Percentiles rank a stretch among this genome's conserved stretches.
These are phyloP conservation scores for Exophiala viscosa DNA, from an alignment of 2,329 filamentous ascomycete species.

Conservation along the genomic window DNA sequence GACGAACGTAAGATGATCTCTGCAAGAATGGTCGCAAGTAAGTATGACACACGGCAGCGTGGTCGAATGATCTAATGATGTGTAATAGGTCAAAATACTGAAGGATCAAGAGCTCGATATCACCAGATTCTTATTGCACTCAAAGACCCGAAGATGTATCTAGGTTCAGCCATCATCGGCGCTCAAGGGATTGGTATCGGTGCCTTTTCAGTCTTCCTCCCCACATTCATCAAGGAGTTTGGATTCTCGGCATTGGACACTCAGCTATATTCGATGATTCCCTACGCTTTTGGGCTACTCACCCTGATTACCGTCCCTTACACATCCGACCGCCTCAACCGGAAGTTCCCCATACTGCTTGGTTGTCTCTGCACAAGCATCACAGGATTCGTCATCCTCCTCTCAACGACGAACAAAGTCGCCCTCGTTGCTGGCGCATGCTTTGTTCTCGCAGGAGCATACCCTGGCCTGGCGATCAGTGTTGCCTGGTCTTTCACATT, in stretches of 20 bases:
- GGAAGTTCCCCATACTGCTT: slow-evolving; percentile 1
- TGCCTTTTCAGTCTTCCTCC: slow-evolving; percentile 13
- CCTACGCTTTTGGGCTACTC: slow-evolving; percentile 11
- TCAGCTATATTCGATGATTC: slow-evolving; percentile 12
- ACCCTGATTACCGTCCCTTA: slow-evolving; percentile 1
- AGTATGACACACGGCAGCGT: too few relatives aligned
- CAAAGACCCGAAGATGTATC: slow-evolving; percentile 11
- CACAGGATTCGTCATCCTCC: slow-evolving; percentile 6
- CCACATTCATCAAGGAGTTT: slow-evolving; percentile 16
- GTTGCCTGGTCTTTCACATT: slow-evolving; percentile 9
- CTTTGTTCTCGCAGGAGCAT: slow-evolving; percentile 7
- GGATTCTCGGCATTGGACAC: slow-evolving; percentile 15
- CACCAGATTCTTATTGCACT: slow-evolving; percentile 3
- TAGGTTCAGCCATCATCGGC: slow-evolving; percentile 1
- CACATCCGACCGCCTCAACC: slow-evolving; percentile 5
- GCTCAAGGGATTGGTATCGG: slow-evolving; percentile 5
- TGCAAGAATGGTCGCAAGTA: not conserved
- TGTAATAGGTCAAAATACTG: slow-evolving; percentile 2
- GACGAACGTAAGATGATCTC: not conserved
- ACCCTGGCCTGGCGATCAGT: slow-evolving; percentile 3
- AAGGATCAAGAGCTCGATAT: slow-evolving; percentile 2
- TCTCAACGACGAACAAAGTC: slow-evolving; percentile 4
- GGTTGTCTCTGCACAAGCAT: not conserved
- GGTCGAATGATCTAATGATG: not conserved
- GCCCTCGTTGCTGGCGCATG: slow-evolving; percentile 7